Evolutionary conservation across 352 stramenopile species (phyloP).

Genomic region (Albugo laibachii): DNA sequence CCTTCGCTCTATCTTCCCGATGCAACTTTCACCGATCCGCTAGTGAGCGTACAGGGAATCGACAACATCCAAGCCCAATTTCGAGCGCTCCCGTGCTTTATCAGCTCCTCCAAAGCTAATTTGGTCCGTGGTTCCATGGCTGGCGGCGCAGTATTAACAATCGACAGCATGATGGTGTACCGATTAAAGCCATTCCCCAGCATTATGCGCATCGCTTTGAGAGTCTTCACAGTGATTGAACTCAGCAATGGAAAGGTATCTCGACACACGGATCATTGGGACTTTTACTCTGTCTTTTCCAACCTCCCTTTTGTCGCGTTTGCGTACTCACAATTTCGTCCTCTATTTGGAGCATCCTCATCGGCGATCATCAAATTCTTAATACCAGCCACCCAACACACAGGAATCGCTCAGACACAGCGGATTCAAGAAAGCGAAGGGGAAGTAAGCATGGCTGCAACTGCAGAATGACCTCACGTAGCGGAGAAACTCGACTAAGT

Average conservation of each 20-base stretch:
- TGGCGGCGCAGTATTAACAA: constrained; percentile 50
- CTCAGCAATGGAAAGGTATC: constrained; percentile 62
- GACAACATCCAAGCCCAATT: constrained; percentile 78
- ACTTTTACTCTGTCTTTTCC: constrained; percentile 62
- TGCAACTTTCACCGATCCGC: constrained; percentile 58
- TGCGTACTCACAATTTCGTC: constrained; percentile 61
- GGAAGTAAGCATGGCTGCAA: too few relatives aligned
- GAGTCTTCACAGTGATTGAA: constrained; percentile 67
- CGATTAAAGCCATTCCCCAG: constrained; percentile 54
- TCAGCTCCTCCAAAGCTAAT: constrained; percentile 55
- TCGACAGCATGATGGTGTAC: constrained; percentile 59
- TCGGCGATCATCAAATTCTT: constrained; percentile 55
- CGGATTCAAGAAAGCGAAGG: too few relatives aligned
- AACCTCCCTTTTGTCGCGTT: constrained; percentile 62
- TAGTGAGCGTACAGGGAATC: constrained; percentile 46
- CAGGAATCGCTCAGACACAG: too few relatives aligned
- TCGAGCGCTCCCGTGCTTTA: constrained; percentile 49
- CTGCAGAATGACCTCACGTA: too few relatives aligned
- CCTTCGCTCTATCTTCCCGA: constrained; percentile 56
- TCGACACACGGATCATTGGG: constrained; percentile 67
- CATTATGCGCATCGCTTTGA: constrained; percentile 46
- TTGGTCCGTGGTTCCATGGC: constrained; percentile 71
- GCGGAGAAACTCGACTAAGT: too few relatives aligned
- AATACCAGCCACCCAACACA: constrained; percentile 11
- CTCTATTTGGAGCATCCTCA: constrained; percentile 41